These are phyloP conservation scores for Xanthoparmelia taractica DNA, from an alignment of 495 filamentous ascomycete genomes.

Conservation along the genomic window DNA sequence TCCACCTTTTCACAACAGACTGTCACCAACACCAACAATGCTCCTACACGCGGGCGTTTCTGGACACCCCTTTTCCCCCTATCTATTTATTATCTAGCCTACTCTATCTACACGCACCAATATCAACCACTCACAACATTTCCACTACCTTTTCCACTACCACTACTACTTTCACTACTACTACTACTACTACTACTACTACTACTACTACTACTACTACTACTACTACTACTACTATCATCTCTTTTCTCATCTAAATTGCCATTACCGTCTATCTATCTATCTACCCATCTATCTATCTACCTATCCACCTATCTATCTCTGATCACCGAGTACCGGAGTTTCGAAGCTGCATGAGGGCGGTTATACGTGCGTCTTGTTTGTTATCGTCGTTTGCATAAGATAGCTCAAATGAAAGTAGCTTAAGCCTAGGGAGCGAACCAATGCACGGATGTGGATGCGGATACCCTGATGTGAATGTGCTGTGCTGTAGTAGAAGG, in stretches of 20 bases:
- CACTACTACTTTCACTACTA: neutral
- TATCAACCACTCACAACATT: neutral
- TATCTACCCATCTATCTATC: no score
- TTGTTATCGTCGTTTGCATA: neutral
- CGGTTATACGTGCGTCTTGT: neutral
- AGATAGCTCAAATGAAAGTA: neutral
- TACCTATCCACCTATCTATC: neutral
- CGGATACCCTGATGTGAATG: no score
- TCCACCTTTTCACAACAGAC: neutral
- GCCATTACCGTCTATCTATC: no score
- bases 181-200: neutral
- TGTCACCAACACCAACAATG: neutral
- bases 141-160: no score
- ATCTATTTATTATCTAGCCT: neutral
- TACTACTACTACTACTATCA: neutral
- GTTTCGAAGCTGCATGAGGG: neutral
- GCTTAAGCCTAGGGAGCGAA: no score
- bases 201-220: neutral
- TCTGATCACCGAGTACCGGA: neutral
- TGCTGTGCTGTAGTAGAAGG: no score
- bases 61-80: neutral
- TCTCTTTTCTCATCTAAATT: no score
- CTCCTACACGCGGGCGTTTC: neutral
- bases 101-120: neutral
- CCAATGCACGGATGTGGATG: neutral